A percentile compares a stretch with the other conserved stretches of the same genome.
Evolutionary conservation across 176 grass and related monocot species (phyloP).

Genomic region (Zizania latifolia): DNA sequence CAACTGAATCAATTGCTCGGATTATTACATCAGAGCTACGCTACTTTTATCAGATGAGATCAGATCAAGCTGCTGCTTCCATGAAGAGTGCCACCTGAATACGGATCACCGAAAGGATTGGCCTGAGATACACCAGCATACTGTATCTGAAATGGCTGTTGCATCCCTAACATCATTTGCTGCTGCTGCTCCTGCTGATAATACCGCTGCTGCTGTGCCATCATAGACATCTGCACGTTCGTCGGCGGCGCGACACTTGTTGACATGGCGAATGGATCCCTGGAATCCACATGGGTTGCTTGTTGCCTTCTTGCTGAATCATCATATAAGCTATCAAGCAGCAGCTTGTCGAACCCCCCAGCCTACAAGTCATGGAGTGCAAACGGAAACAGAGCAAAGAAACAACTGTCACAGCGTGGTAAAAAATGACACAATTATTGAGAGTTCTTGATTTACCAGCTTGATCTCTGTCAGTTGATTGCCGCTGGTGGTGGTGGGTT

Average conservation of each 20-base stretch:
- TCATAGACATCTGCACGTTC: constrained; percentile 58
- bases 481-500: constrained; percentile 23
- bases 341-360: constrained; percentile 68
- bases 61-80: constrained; percentile 63
- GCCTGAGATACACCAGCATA: constrained; percentile 15
- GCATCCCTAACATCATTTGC: constrained; percentile 41
- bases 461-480: constrained; percentile 41
- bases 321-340: constrained; percentile 72
- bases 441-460: constrained; percentile 29
- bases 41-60: constrained; percentile 14
- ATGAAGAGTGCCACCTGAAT: constrained; percentile 17
- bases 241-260: constrained; percentile 42
- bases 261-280: constrained; percentile 64
- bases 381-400: neutral
- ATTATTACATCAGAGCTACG: neutral
- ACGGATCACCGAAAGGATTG: constrained; percentile 56
- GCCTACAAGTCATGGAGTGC: constrained; percentile 25
- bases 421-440: neutral
- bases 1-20: neutral
- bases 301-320: constrained; percentile 45
- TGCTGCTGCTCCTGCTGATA: constrained; percentile 21
- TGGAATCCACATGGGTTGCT: neutral
- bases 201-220: constrained; percentile 49
- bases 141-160: constrained; percentile 16
- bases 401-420: no score